A percentile compares a stretch with the other conserved stretches of the same genome.
phyloP scores from a whole-genome alignment of 2,329 filamentous ascomycete genomes.

The Colletotrichum incanum region DNA sequence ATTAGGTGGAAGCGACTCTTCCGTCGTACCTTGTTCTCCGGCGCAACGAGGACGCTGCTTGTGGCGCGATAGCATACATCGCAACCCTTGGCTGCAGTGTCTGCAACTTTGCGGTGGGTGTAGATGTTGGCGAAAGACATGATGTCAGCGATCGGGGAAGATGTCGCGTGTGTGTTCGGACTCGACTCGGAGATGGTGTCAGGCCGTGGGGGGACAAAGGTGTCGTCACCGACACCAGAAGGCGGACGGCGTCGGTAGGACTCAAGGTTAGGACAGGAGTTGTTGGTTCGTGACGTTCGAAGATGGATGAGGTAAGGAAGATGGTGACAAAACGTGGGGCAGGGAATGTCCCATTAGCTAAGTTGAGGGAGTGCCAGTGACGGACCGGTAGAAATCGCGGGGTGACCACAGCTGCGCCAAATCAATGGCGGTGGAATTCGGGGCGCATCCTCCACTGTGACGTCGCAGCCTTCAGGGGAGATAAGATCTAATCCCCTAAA shows the following conservation, averaged over 20 bases:
- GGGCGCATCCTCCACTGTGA: conserved; percentile 38
- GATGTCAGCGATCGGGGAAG: neutral
- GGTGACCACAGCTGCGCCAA: conserved; percentile 10
- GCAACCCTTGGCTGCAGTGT: conserved; percentile 86
- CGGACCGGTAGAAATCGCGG: conserved; percentile 26
- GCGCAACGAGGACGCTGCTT: conserved; percentile 88
- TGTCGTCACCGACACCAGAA: neutral
- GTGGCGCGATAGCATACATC: conserved; percentile 93
- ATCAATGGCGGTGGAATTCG: neutral
- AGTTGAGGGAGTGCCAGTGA: neutral
- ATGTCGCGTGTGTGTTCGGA: neutral
- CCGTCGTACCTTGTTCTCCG: conserved; percentile 83
- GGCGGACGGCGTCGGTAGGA: neutral
- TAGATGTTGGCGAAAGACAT: conserved; percentile 84
- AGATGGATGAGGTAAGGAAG: neutral
- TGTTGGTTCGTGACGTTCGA: neutral
- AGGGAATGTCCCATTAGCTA: neutral
- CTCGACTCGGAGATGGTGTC: neutral
- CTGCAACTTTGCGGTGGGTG: conserved; percentile 88
- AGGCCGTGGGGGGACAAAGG: neutral
- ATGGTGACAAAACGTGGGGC: conserved; percentile 4
- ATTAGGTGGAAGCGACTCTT: neutral
- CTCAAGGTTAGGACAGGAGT: neutral
- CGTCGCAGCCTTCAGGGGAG: conserved; percentile 31
- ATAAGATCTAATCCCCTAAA: neutral